These are phyloP conservation scores for Colletotrichum aenigma DNA, from an alignment of 2,329 filamentous ascomycete species.

Conservation along the genomic window DNA sequence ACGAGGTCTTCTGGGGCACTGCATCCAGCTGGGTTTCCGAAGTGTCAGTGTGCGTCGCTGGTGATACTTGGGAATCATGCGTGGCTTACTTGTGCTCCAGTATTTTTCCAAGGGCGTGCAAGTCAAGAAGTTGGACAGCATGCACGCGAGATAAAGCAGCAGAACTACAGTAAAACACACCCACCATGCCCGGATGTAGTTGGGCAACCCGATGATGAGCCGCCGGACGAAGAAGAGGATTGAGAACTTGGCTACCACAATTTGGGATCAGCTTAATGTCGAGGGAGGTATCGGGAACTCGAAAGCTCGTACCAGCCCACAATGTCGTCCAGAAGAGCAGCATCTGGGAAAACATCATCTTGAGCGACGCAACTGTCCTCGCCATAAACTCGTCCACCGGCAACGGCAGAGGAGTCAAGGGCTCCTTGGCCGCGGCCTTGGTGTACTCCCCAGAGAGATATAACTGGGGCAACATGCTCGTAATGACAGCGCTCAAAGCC, in stretches of 20 bases:
- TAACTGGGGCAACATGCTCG: conserved; percentile 1
- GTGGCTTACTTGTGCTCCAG: conserved; percentile 5
- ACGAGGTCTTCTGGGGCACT: conserved; percentile 1
- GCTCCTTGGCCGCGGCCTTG: not conserved
- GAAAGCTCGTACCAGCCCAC: not conserved
- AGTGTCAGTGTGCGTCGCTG: not conserved
- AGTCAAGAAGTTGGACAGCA: conserved; percentile 4
- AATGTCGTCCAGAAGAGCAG: conserved; percentile 8
- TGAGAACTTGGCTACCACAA: not conserved
- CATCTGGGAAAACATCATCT: conserved; percentile 13
- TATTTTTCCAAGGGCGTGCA: conserved; percentile 8
- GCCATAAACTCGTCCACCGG: not conserved
- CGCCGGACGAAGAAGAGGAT: conserved; percentile 6
- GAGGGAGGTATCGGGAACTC: not conserved
- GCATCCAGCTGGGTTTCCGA: not conserved
- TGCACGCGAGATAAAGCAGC: conserved; percentile 4
- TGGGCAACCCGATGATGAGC: not conserved
- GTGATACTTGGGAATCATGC: not conserved
- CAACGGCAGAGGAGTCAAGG: not conserved
- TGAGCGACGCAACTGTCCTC: not conserved
- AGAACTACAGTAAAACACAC: not conserved
- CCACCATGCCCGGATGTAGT: conserved; percentile 9
- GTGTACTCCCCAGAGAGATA: conserved; percentile 9
- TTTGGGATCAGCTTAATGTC: not conserved
- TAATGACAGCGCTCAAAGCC: not conserved